Conservation (phyloP, 805 yeast species). For the Teunomyces tritomae region DNA sequence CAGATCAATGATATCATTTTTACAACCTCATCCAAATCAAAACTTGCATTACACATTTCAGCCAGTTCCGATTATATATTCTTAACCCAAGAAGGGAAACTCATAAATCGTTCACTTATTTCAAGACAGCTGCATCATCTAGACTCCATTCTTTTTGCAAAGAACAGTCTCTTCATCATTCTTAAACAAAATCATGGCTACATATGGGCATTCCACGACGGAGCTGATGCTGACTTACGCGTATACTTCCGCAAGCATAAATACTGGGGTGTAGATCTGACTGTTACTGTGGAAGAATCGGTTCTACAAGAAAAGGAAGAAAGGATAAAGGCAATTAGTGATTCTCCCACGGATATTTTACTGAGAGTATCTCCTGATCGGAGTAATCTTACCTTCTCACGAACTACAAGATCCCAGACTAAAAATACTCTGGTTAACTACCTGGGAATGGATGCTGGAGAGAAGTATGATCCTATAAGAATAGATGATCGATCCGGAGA, state of each 20-base stretch:
- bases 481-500: not conserved
- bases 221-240: constrained; percentile 6
- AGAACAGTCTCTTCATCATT: constrained; percentile 5
- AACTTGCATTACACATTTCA: constrained; percentile 2
- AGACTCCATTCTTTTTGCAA: constrained; percentile 6
- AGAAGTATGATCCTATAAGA: not conserved
- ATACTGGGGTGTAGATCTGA: constrained; percentile 2
- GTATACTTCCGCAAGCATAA: constrained; percentile 6
- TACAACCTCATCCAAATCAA: not conserved
- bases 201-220: constrained; percentile 6
- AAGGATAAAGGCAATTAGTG: not conserved
- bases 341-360: not conserved
- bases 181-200: constrained; percentile 7
- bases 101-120: constrained; percentile 4
- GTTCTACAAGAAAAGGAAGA: not conserved
- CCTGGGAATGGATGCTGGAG: not conserved
- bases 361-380: constrained; percentile 1
- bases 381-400: not conserved
- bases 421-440: not conserved
- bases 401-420: constrained; percentile 8
- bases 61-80: constrained; percentile 2
- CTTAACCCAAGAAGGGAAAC: constrained; percentile 5
- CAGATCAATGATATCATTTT: not conserved
- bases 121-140: constrained; percentile 4
- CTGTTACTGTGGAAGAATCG: not conserved